A percentile compares a stretch with the other conserved stretches of the same genome.
phyloP scores from a whole-genome alignment of 306 rosid species.

The Inga laurina region DNA sequence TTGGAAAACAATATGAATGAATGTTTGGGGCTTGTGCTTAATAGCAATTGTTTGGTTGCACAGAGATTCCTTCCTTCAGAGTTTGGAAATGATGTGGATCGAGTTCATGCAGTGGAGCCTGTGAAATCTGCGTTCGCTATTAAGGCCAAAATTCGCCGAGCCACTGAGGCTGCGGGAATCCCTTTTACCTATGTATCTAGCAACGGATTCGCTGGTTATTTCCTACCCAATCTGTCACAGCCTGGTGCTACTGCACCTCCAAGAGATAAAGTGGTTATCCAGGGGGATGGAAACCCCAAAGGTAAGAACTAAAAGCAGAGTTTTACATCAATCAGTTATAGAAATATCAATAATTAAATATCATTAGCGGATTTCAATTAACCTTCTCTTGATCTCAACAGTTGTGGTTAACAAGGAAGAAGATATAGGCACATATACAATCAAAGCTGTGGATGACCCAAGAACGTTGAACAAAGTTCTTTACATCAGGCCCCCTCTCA shows the following conservation, averaged over 20 bases:
- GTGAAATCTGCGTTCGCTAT: constrained; percentile 26
- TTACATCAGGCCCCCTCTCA: constrained; percentile 44
- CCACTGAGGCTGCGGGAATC: constrained; percentile 47
- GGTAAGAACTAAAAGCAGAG: constrained; percentile 18
- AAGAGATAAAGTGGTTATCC: constrained; percentile 45
- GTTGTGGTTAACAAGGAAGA: constrained; percentile 49
- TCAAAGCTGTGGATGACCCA: constrained; percentile 56
- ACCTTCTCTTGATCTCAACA: constrained; percentile 18
- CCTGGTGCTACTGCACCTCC: constrained; percentile 38
- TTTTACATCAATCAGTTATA: background rate
- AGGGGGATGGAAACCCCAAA: constrained; percentile 59
- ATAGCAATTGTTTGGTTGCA: background rate
- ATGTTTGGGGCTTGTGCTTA: constrained; percentile 3
- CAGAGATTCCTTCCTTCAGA: constrained; percentile 61
- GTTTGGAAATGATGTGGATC: constrained; percentile 51
- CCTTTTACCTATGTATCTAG: constrained; percentile 38
- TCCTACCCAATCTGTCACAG: constrained; percentile 39
- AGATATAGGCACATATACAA: constrained; percentile 47
- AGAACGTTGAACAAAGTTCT: constrained; percentile 61
- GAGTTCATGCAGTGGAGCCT: constrained; percentile 42
- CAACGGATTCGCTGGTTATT: constrained; percentile 42
- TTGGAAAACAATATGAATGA: background rate
- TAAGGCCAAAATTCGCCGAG: constrained; percentile 39
- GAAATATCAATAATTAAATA: background rate
- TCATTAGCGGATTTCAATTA: background rate